Percentiles rank a stretch among this genome's conserved stretches.
Conservation (phyloP, 2,329 filamentous ascomycete species). For the Fusarium solani-melongenae region DNA sequence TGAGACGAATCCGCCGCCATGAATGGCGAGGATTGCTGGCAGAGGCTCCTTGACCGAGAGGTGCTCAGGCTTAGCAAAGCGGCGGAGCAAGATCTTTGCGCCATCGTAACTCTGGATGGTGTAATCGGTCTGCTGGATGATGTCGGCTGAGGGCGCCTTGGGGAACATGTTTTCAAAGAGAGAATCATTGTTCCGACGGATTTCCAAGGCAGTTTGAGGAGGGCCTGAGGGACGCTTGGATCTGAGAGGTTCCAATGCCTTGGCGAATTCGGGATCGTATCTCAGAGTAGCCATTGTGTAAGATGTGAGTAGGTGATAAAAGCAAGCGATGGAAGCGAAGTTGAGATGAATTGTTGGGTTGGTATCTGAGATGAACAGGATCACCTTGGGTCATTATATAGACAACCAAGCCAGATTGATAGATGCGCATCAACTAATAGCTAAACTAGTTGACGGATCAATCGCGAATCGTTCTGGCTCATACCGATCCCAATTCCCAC, state of each 20-base stretch:
- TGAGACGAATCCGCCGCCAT: constrained; percentile 32
- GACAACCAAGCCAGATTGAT: neutral
- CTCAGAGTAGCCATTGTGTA: constrained; percentile 21
- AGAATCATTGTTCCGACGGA: constrained; percentile 14
- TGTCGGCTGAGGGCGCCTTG: neutral
- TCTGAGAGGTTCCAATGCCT: constrained; percentile 21
- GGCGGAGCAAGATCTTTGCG: constrained; percentile 20
- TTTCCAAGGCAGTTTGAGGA: constrained; percentile 21
- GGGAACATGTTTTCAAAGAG: constrained; percentile 19
- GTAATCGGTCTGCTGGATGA: constrained; percentile 22
- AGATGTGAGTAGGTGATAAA: neutral
- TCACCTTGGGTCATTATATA: neutral
- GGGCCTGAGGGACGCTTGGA: constrained; percentile 7
- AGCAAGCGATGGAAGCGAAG: neutral
- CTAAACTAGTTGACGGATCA: neutral
- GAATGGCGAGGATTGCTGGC: constrained; percentile 24
- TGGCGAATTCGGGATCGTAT: constrained; percentile 35
- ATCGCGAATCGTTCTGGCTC: neutral
- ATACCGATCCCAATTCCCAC: neutral
- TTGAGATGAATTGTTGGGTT: neutral
- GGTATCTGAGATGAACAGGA: neutral
- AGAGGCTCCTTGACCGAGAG: constrained; percentile 11
- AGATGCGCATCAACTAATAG: neutral
- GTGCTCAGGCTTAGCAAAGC: constrained; percentile 18
- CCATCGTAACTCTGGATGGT: constrained; percentile 28